Percentiles rank a stretch among this genome's conserved stretches.
These are phyloP conservation scores for Hypericum androsaemum DNA, from an alignment of 345 rosid species.

Conservation along the genomic window DNA sequence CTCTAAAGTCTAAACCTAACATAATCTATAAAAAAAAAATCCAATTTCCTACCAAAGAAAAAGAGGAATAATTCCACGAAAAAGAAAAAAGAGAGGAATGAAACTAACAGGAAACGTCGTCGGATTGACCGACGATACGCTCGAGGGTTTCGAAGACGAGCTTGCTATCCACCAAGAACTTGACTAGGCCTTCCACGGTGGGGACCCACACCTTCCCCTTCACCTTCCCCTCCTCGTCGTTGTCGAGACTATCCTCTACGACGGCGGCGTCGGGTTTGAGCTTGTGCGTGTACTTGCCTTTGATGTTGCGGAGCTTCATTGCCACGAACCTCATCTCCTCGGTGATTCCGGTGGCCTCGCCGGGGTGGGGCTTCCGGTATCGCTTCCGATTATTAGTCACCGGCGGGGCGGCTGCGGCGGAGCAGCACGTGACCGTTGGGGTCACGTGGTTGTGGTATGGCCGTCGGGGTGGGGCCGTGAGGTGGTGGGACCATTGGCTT, in stretches of 20 bases:
- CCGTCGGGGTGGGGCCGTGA: too few relatives aligned
- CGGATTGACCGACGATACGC: constrained; percentile 47
- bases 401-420: neutral
- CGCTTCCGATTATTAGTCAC: constrained; percentile 46
- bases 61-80: too few relatives aligned
- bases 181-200: constrained; percentile 53
- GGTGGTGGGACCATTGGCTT: too few relatives aligned
- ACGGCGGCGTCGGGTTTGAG: too few relatives aligned
- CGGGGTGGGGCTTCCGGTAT: constrained; percentile 69
- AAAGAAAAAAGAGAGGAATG: too few relatives aligned
- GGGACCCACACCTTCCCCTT: constrained; percentile 43
- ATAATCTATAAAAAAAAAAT: too few relatives aligned
- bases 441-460: too few relatives aligned
- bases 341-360: constrained; percentile 72
- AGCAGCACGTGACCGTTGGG: too few relatives aligned
- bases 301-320: constrained; percentile 71
- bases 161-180: constrained; percentile 64
- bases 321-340: constrained; percentile 97
- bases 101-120: constrained; percentile 71
- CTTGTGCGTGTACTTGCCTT: constrained; percentile 32
- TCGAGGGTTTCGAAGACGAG: constrained; percentile 65
- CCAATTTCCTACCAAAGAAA: too few relatives aligned
- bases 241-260: too few relatives aligned
- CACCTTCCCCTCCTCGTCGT: too few relatives aligned
- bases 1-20: too few relatives aligned